Evolutionary conservation across 2,329 filamentous ascomycete genomes (phyloP), one percentile per base, ranked within the genome.

Genomic region (Fusarium falciforme): DNA sequence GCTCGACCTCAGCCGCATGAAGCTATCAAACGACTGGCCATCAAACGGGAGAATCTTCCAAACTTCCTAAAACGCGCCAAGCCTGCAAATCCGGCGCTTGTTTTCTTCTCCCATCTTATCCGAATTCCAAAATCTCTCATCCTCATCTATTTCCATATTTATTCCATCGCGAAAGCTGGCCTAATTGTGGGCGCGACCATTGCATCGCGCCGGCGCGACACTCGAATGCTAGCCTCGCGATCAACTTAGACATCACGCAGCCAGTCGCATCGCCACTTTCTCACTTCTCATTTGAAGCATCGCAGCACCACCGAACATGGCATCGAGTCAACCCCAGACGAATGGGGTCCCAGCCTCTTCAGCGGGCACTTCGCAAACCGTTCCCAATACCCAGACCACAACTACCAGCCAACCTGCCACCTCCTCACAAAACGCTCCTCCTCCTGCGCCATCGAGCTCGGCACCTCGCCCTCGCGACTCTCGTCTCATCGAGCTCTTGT

Each of bases 401-500:
- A 65, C 79, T 4, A 47, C 79, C 20, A 78, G 76, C 20, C 78
- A 81, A 36, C 76, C 78, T n/a, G 33, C 70, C 17, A 38, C 76
- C 10, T 63, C 77, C 55, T 71, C 78, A 29, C 77, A 77, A 54
- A 76, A 71, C 61, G 76, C 75, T 8, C 71, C 76, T 55, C 70
- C 79, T 55, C 74, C 79, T 55, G 71, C 83, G 22, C 77, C 84
- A 57, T 78, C 84, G 35, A 78, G 83, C 42, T 77, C 85, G 12
- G 85, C 86, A 22, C 86, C 88, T 60, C 90, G 93, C 5, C 94
- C 94, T 1, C 93, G 93, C 83, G 94, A 96, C 82, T 90, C 92
- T 17, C 92, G 93, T 78, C 90, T 94, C 16, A 90, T 96, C 77
- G 93, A 96, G 84, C 90, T 95, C 20, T 89, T 96, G 61, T 90